Conservation (phyloP, 2,329 filamentous ascomycete genomes). For the Calcarisporium arbuscula region DNA sequence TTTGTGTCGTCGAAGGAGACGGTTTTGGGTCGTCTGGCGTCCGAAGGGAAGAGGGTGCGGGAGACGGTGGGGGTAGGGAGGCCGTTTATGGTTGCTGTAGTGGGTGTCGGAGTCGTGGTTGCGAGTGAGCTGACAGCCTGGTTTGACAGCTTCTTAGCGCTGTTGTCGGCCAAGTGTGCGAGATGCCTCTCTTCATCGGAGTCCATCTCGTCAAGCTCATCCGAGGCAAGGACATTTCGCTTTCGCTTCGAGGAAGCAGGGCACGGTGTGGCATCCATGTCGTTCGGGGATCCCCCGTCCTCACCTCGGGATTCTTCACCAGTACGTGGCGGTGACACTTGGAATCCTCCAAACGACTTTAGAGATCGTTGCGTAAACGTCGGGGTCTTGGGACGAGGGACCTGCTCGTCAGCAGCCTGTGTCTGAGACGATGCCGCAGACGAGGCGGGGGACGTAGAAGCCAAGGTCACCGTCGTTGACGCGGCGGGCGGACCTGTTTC, state of each 20-base stretch:
- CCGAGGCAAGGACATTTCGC: conserved; percentile 18
- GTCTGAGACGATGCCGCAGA: too few species aligned
- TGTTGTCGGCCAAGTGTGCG: conserved; percentile 27
- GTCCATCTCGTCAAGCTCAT: conserved; percentile 25
- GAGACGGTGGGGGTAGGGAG: conserved; percentile 29
- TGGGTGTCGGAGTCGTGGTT: conserved; percentile 20
- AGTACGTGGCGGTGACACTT: neutral
- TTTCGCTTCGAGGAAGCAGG: conserved; percentile 20
- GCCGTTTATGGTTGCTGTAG: conserved; percentile 13
- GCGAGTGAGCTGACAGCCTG: conserved; percentile 5
- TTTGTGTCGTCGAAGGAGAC: conserved; percentile 22
- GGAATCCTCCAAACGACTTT: conserved; percentile 24
- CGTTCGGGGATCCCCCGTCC: neutral
- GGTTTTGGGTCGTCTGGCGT: conserved; percentile 24
- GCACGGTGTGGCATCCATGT: neutral
- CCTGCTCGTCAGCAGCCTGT: conserved; percentile 5
- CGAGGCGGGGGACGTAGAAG: too few species aligned
- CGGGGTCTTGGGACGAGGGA: conserved; percentile 17
- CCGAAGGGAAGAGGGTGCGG: conserved; percentile 27
- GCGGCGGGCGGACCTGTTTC: conserved; percentile 21
- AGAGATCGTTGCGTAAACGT: conserved; percentile 21
- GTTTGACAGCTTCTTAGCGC: conserved; percentile 20
- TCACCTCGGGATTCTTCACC: neutral
- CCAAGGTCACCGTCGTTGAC: too few species aligned
- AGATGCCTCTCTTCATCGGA: conserved; percentile 35